Evolutionary conservation across 2,329 filamentous ascomycete species (phyloP), one percentile per base, ranked within the genome.

Genomic region (Uncinocarpus reesii): DNA sequence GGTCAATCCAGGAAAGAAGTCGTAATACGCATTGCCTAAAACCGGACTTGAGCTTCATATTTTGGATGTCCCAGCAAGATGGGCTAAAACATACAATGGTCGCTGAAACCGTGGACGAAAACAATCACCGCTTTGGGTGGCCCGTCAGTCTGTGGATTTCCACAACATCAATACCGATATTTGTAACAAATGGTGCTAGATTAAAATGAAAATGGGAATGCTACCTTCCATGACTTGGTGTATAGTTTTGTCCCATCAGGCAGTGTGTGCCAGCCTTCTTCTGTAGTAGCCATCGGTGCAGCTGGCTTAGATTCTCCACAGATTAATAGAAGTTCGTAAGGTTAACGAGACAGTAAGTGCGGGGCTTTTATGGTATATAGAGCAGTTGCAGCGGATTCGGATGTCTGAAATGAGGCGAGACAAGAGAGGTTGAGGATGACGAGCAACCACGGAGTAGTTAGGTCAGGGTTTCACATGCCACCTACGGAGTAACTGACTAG

Each of bases 71-170:
- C 4, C 11, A 23, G 7, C 7, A 32, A 35, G 7, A 53, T 26
- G 42, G 13, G 32, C 3, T 21, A 34, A 7, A 35, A 52, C 62
- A 53, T 62, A 72, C 72, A 73, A 65, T 93, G 86, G 66, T 95
- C 89, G 64, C 80, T 87, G 73, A 89, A 95, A 59, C 89, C 89
- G 68, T 95, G 89, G 54, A 95, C 71, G 66, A 93, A 84, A 58
- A 92, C 73, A 42, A 94, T 65, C 56, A 84, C 84, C 29, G 88
- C 88, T 58, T 76, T 77, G 48, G 76, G 66, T 10, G 73, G 66
- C 11, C 70, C 74, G 24, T 74, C 64, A 24, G 79, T 78, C 80
- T 80, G 55, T 49, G 34, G 20, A 42, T 23, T 16, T 26, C 7
- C 6, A 18, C 21, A 16, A 35, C n/a, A 13, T 44, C 20, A 44